Conservation (phyloP, 345 rosid species). For the Gossypium longicalyx region DNA sequence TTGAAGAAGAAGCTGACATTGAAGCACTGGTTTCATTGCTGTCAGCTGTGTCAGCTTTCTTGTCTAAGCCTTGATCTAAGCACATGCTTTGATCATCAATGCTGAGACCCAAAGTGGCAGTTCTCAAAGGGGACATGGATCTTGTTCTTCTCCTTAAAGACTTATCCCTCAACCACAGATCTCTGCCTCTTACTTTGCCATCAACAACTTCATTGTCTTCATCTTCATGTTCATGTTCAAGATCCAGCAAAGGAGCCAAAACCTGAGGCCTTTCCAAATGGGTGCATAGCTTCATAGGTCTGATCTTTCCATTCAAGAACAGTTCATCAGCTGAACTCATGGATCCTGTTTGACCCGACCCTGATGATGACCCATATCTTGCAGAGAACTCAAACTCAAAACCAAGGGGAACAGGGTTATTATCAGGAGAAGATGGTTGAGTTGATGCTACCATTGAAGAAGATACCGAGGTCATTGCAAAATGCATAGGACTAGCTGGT, state of each 20-base stretch:
- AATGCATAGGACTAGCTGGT: conserved; percentile 96
- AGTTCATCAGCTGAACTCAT: conserved; percentile 96
- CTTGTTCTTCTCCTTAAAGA: conserved; percentile 74
- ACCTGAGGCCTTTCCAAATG: conserved; percentile 82
- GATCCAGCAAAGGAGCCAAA: conserved; percentile 66
- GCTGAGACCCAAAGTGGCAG: conserved; percentile 22
- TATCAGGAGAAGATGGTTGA: conserved; percentile 29
- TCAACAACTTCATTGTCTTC: conserved; percentile 28
- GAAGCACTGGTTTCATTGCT: conserved; percentile 38
- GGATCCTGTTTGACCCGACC: conserved; percentile 44
- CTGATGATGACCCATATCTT: conserved; percentile 31
- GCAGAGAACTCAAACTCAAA: conserved; percentile 91
- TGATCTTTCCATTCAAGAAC: conserved; percentile 85
- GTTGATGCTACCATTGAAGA: conserved; percentile 17
- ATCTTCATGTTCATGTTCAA: conserved; percentile 54
- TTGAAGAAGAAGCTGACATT: conserved; percentile 65
- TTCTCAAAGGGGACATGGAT: conserved; percentile 83
- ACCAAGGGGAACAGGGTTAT: conserved; percentile 29
- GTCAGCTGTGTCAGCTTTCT: conserved; percentile 1
- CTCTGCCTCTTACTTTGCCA: conserved; percentile 50
- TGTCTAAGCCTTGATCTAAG: background rate
- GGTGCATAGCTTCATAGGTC: conserved; percentile 85
- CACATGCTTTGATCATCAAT: conserved; percentile 19
- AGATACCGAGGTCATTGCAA: conserved; percentile 34
- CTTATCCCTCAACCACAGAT: conserved; percentile 56